phyloP scores from a whole-genome alignment of 2,329 filamentous ascomycete species.

The Drechmeria coniospora region DNA sequence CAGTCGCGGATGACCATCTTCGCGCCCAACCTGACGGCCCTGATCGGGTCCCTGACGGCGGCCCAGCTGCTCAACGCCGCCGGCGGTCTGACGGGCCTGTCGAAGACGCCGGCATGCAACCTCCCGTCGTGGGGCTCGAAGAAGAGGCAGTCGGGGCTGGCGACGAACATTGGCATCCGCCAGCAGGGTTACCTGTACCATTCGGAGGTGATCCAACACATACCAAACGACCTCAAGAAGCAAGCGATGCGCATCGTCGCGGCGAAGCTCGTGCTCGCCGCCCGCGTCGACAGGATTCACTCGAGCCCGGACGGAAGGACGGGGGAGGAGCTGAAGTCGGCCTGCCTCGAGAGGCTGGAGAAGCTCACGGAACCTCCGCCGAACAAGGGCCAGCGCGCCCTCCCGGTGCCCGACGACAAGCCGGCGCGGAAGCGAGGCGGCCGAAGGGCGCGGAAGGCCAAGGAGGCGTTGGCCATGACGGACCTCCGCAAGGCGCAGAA shows the following conservation, averaged over 20 bases:
- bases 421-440: constrained; percentile 86
- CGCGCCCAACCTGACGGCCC: constrained; percentile 78
- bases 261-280: constrained; percentile 85
- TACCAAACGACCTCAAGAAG: constrained; percentile 74
- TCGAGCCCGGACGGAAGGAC: constrained; percentile 66
- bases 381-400: constrained; percentile 72
- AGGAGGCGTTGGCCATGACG: constrained; percentile 94
- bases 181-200: constrained; percentile 91
- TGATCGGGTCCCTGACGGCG: constrained; percentile 84
- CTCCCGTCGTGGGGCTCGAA: constrained; percentile 82
- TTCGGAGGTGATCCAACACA: constrained; percentile 72
- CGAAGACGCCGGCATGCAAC: constrained; percentile 88
- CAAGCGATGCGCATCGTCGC: constrained; percentile 93
- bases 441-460: constrained; percentile 77
- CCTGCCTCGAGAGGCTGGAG: constrained; percentile 74
- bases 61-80: constrained; percentile 93
- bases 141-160: constrained; percentile 69
- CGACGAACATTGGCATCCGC: constrained; percentile 79
- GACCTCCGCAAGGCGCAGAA: constrained; percentile 94
- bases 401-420: constrained; percentile 91
- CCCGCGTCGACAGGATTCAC: constrained; percentile 76
- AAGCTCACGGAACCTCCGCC: constrained; percentile 85
- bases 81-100: constrained; percentile 74
- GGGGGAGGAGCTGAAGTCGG: constrained; percentile 66
- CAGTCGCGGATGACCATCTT: constrained; percentile 95